Percentiles rank a stretch among this genome's conserved stretches.
These are phyloP conservation scores for Leccinellum luteum DNA, from an alignment of 768 basidiomycete species.

Conservation along the genomic window DNA sequence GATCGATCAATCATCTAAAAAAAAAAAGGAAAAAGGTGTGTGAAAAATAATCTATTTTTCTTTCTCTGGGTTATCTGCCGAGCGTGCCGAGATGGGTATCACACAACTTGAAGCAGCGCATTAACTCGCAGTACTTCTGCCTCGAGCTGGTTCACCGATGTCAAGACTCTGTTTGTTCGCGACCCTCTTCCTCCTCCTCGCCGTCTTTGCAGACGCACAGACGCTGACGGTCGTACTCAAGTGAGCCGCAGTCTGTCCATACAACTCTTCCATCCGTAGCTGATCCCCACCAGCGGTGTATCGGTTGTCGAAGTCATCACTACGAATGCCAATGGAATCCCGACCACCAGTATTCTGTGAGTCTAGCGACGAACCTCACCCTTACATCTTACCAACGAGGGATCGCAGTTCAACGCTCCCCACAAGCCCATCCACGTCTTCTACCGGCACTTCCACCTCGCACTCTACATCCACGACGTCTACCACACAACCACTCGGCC, in stretches of 20 bases:
- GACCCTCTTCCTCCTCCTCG: slow-evolving; percentile 16
- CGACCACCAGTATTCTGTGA: slow-evolving; percentile 45
- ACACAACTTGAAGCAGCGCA: too few relatives aligned
- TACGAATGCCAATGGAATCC: slow-evolving; percentile 36
- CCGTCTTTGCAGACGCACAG: slow-evolving; percentile 38
- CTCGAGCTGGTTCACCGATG: slow-evolving; percentile 11
- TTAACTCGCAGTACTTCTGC: too few relatives aligned
- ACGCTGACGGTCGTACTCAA: slow-evolving; percentile 44
- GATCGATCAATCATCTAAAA: slow-evolving; percentile 33
- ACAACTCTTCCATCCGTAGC: background rate
- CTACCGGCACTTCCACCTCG: slow-evolving; percentile 20
- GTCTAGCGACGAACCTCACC: slow-evolving; percentile 8
- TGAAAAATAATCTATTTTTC: background rate
- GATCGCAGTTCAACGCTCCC: slow-evolving; percentile 12
- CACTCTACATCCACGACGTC: slow-evolving; percentile 15
- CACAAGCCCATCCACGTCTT: slow-evolving; percentile 6
- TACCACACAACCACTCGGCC: slow-evolving; percentile 19
- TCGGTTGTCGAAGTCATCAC: slow-evolving; percentile 52
- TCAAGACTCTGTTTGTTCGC: slow-evolving; percentile 11
- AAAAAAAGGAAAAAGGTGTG: background rate
- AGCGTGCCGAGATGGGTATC: slow-evolving; percentile 16
- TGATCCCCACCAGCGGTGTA: slow-evolving; percentile 41
- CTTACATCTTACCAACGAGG: slow-evolving; percentile 6
- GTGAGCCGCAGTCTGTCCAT: slow-evolving; percentile 36
- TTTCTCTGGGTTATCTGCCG: slow-evolving; percentile 21